Conservation (phyloP, 1,284 basidiomycete genomes). For the Heterobasidion irregulare region DNA sequence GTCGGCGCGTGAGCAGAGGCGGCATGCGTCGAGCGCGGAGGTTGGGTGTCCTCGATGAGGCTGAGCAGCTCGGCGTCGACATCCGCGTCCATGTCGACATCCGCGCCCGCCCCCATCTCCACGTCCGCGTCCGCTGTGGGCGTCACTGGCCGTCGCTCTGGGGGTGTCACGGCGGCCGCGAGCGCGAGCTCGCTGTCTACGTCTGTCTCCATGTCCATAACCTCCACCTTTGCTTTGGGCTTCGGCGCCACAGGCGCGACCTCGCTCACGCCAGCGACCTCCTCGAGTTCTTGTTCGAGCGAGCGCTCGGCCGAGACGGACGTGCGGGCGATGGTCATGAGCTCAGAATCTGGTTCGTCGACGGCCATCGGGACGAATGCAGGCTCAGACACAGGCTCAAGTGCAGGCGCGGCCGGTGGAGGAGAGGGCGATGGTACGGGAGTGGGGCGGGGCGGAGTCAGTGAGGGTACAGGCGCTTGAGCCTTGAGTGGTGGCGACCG, state of each 20-base stretch:
- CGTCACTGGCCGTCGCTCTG: background rate
- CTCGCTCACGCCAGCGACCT: constrained; percentile 7
- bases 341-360: background rate
- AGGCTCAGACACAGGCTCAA: background rate
- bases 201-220: constrained; percentile 15
- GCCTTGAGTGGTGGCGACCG: background rate
- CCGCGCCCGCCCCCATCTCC: background rate
- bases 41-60: background rate
- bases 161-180: background rate
- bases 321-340: too few species aligned
- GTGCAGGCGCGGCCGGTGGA: background rate
- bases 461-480: background rate
- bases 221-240: constrained; percentile 9
- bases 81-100: constrained; percentile 31
- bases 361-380: background rate
- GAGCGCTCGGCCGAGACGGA: constrained; percentile 8
- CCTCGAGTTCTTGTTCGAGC: constrained; percentile 39
- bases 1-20: background rate
- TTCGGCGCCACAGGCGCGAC: background rate
- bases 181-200: constrained; percentile 13
- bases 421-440: background rate
- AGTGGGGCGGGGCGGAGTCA: background rate
- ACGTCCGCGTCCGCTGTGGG: background rate
- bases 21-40: background rate
- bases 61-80: constrained; percentile 65